Percentiles rank a stretch among this genome's conserved stretches.
Conservation (phyloP, 768 basidiomycete species). For the Amanita rubescens region DNA sequence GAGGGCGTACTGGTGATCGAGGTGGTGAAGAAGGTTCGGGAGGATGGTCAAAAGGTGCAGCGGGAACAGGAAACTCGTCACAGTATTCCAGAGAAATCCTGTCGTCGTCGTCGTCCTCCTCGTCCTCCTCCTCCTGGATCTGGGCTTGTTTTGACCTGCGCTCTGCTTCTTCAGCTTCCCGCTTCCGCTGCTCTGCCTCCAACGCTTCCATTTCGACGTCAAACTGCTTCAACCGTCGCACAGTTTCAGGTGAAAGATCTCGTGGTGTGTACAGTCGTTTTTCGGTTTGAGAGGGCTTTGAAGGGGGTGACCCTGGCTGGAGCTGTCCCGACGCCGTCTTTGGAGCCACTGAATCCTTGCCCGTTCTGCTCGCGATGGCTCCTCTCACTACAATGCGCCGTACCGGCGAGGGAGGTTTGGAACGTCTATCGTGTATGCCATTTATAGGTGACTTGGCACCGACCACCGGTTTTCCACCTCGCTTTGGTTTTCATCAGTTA, state of each 20-base stretch:
- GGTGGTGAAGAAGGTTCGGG: background rate
- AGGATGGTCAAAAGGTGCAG: background rate
- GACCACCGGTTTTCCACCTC: no score
- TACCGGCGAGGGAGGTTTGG: no score
- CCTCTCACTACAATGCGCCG: no score
- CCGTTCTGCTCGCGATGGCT: no score
- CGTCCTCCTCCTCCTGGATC: background rate
- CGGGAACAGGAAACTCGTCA: constrained; percentile 1
- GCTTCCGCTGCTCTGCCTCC: background rate
- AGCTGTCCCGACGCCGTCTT: no score
- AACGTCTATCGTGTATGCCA: no score
- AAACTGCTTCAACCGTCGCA: background rate
- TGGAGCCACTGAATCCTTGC: no score
- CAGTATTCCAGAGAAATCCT: background rate
- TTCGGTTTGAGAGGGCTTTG: no score
- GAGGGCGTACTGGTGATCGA: background rate
- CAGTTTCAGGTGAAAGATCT: background rate
- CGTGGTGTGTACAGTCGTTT: background rate
- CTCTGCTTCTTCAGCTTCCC: background rate
- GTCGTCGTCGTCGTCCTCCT: no score
- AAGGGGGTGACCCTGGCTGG: no score
- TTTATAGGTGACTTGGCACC: no score
- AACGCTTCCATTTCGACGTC: background rate
- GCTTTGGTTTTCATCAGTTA: no score
- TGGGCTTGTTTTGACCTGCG: background rate